Base-by-base conservation (phyloP, 176 grass and related monocot genomes). In the Phyllostachys edulis region DNA sequence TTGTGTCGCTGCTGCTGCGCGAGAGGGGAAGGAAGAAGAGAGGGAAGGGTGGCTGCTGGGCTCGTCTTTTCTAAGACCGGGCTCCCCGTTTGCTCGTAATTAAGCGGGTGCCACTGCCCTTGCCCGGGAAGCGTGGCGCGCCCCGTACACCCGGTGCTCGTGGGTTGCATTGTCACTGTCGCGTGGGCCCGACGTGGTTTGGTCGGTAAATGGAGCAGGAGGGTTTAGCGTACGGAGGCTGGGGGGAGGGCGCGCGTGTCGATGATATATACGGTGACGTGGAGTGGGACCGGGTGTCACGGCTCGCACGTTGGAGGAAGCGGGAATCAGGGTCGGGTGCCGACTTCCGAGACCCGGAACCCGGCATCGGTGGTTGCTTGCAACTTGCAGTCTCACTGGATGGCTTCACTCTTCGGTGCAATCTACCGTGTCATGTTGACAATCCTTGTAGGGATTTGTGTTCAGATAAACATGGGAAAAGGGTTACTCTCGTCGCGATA, bases 61-160 rank as follows among this genome's bases (percentile, higher is more conserved):
- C 51, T 85, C 69, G 45, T 54, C 41, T 78, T 73, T 50, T 6
- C 1, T 32, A 51, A 72, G 82, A 77, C 82, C 50, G 40, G 57
- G 45, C 65, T 73, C 75, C 65, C 54, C 29, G 36, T 67, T 63
- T 70, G 60, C 45, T 85, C 39, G 83, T 45, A 91, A 83, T 94
- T 88, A 87, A 85, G 67, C 78, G 57, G 76, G 72, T 91, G 88
- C 88, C 88, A 79, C 89, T 91, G 80, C 80, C 71, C 32, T 75
- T n/a, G 67, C 71, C 71, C 80, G 49, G 80, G 80, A 85, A 87
- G 78, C 66, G n/a, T 73, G 42, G 79, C 47, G 69, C 42, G 79
- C 38, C 52, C 49, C 75, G 78, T 87, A 85, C 73, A 47, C 86
- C 63, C 76, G 79, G 77, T 7, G 63, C 74, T 68, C 67, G 81